These are phyloP conservation scores for Cryphonectria parasitica DNA, from an alignment of 2,329 filamentous ascomycete genomes.

Conservation along the genomic window DNA sequence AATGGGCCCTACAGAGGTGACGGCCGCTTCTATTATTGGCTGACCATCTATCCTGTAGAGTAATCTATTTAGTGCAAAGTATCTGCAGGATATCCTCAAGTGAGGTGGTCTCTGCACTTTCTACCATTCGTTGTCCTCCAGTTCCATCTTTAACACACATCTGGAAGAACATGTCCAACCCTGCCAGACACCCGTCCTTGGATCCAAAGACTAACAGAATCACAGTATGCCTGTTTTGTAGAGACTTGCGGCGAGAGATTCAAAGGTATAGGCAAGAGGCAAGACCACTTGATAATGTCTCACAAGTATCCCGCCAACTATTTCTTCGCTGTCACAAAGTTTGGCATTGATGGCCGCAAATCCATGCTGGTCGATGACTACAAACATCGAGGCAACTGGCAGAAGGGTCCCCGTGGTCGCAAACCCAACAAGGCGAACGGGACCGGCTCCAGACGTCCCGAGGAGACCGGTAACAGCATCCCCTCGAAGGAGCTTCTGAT, in stretches of 20 bases:
- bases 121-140: background rate
- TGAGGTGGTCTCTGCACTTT: background rate
- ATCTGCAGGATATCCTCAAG: background rate
- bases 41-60: background rate
- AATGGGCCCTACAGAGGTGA: background rate
- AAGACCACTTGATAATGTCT: constrained; percentile 90
- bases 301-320: constrained; percentile 89
- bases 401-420: constrained; percentile 29
- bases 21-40: background rate
- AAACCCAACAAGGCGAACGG: constrained; percentile 36
- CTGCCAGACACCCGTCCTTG: background rate
- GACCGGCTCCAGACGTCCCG: background rate
- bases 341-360: constrained; percentile 83
- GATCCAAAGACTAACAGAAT: constrained; percentile 13
- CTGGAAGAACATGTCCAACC: background rate
- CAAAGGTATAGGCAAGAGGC: constrained; percentile 79
- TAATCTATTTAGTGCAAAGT: background rate
- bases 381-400: constrained; percentile 48
- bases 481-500: background rate
- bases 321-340: constrained; percentile 84
- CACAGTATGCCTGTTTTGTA: constrained; percentile 84
- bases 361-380: constrained; percentile 73
- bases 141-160: background rate
- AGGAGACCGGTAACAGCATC: background rate
- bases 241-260: constrained; percentile 87